Base-by-base conservation (phyloP, 768 basidiomycete species). In the Psilocybe sp. region DNA sequence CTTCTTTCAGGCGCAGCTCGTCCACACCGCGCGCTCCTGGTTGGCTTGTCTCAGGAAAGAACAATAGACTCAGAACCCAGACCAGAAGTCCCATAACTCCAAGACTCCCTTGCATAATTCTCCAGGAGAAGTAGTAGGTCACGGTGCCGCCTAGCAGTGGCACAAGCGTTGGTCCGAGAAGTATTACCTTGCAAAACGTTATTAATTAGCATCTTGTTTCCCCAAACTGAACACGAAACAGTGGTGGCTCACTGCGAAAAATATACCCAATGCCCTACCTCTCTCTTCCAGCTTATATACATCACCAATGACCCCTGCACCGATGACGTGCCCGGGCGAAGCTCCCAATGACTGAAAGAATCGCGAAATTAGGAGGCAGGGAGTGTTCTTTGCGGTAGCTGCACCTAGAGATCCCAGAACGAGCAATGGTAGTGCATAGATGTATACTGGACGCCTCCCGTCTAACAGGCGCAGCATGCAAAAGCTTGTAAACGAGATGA, bases 11-110 rank as follows among this genome's bases (percentile, higher is more conserved):
- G 48, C 20, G 49, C 12, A 66, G 36, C 51, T 79, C 79, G 46
- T 84, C 83, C 1, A 84, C 68, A 0, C 82, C 79, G 35, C 75
- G 69, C 1, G 74, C 59, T 6, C 80, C 76, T 1, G 86, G 85
- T 56, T 84, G 81, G 44, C 76, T 79, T 2, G 86, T 88, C 57
- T 89, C 87, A 0, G 85, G 86, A n/a, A 86, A 73, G 46, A 73
- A 73, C 3, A 75, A 37, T 1, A 60, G 43, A 31, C 86, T 69
- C 5, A 68, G 52, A 5, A 74, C 6, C 33, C 79, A 69, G 1
- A 70, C 66, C 1, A 73, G 12, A 0, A 77, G 34, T 2, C 75
- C 77, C 35, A 68, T 61, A 0, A 70, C 34, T 2, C 75, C 77
- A 1, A 88, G 50, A 0, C 58, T 56, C 7, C 65, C 59, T 58